Evolutionary conservation across 75 land plant genomes (phyloP).

Genomic region (Cunninghamia lanceolata): DNA sequence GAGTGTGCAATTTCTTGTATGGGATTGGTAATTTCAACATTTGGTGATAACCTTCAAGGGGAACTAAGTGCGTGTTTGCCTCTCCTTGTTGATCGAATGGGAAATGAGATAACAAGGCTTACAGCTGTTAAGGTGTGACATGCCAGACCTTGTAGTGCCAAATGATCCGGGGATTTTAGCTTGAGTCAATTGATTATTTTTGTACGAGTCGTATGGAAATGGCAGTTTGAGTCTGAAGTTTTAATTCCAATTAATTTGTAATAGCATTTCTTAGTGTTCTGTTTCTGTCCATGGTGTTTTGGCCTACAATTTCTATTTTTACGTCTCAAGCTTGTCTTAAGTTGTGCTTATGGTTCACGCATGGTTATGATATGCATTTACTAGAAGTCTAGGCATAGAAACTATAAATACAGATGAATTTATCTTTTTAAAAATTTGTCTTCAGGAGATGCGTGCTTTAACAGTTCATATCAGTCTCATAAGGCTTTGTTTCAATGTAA

Average conservation of each 20-base stretch:
- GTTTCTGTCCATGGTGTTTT: constrained; percentile 2
- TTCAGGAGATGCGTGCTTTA: not conserved
- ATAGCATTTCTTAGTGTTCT: not conserved
- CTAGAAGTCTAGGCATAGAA: not conserved
- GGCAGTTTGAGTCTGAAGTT: not conserved
- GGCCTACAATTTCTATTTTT: not conserved
- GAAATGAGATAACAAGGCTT: constrained; percentile 96
- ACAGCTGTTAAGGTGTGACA: constrained; percentile 90
- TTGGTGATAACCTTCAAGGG: constrained; percentile 79
- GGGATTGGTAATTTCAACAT: constrained; percentile 94
- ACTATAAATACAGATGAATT: not conserved
- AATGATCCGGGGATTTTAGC: too few relatives aligned
- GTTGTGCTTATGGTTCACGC: not conserved
- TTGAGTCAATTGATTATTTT: not conserved
- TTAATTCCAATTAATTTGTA: not conserved
- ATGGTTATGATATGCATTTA: not conserved
- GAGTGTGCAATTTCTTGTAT: constrained; percentile 98
- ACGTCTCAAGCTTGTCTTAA: not conserved
- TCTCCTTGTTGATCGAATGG: constrained; percentile 89
- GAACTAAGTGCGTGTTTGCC: constrained; percentile 84
- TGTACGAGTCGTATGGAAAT: not conserved
- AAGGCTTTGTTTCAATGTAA: not conserved
- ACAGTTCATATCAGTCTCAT: not conserved
- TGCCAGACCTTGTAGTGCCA: not conserved
- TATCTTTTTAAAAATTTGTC: not conserved